phyloP scores from a whole-genome alignment of 2,329 filamentous ascomycete genomes.

The Furcasterigmium furcatum region DNA sequence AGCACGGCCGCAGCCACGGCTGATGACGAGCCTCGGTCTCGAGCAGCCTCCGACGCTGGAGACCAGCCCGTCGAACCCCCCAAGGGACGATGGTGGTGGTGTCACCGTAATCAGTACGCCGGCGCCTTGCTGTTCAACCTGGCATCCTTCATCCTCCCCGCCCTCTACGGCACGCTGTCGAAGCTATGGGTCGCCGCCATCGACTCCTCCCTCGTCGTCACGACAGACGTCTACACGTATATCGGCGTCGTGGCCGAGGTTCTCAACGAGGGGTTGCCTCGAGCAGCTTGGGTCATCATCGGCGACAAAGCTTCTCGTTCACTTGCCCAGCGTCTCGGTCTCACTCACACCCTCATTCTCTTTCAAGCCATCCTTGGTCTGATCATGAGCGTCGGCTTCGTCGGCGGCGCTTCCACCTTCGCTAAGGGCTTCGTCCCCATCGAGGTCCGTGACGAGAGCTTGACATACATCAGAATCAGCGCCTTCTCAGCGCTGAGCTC shows the following conservation, averaged over 20 bases:
- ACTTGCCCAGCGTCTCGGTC: conserved; percentile 45
- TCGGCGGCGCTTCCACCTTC: conserved; percentile 49
- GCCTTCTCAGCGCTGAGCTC: conserved; percentile 61
- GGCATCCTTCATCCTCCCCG: conserved; percentile 60
- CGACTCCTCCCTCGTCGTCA: conserved; percentile 56
- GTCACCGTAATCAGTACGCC: conserved; percentile 33
- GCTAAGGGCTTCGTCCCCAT: conserved; percentile 60
- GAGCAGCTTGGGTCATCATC: conserved; percentile 66
- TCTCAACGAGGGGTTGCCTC: conserved; percentile 69
- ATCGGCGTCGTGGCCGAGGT: conserved; percentile 65
- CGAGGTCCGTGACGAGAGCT: conserved; percentile 50
- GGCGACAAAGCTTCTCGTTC: conserved; percentile 57
- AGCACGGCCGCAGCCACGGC: background rate
- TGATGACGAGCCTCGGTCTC: background rate
- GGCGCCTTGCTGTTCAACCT: conserved; percentile 63
- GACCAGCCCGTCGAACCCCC: background rate
- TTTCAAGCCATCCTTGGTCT: conserved; percentile 57
- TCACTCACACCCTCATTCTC: conserved; percentile 61
- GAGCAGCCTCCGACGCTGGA: background rate
- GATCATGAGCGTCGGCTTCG: conserved; percentile 57
- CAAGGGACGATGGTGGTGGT: background rate
- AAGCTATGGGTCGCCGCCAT: conserved; percentile 71
- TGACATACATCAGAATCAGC: conserved; percentile 63
- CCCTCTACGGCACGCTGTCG: conserved; percentile 62
- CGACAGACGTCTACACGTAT: conserved; percentile 67